These are phyloP conservation scores for Penicillium frequentans DNA, from an alignment of 2,329 filamentous ascomycete genomes.

Conservation along the genomic window DNA sequence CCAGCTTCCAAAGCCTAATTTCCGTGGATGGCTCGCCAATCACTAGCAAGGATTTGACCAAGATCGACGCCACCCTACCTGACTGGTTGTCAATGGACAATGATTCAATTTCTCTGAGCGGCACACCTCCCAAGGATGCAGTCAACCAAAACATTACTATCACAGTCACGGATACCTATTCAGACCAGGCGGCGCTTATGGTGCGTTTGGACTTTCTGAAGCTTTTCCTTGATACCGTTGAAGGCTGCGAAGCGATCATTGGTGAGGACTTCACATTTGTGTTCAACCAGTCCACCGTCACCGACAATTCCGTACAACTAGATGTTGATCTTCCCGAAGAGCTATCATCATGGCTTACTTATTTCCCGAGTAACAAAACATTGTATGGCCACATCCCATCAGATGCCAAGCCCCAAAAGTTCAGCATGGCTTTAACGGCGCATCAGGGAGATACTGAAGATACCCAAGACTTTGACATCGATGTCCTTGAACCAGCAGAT, in stretches of 20 bases:
- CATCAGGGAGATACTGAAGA: slow-evolving; percentile 40
- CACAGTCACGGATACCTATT: slow-evolving; percentile 58
- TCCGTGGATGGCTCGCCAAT: slow-evolving; percentile 59
- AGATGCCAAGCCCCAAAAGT: slow-evolving; percentile 37
- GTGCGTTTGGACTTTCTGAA: slow-evolving; percentile 48
- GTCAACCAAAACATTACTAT: slow-evolving; percentile 64
- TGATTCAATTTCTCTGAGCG: slow-evolving; percentile 61
- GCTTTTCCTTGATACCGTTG: slow-evolving; percentile 46
- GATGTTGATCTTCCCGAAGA: slow-evolving; percentile 44
- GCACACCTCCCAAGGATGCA: slow-evolving; percentile 62
- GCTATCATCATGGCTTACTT: slow-evolving; percentile 51
- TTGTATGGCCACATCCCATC: slow-evolving; percentile 53
- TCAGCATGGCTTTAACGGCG: slow-evolving; percentile 47
- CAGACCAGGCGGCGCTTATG: slow-evolving; percentile 59
- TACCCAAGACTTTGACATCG: slow-evolving; percentile 47
- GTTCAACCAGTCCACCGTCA: slow-evolving; percentile 47
- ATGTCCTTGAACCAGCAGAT: slow-evolving; percentile 25
- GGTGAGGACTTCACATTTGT: slow-evolving; percentile 52
- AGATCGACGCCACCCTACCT: slow-evolving; percentile 58
- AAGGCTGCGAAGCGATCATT: slow-evolving; percentile 48
- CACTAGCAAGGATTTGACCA: slow-evolving; percentile 50
- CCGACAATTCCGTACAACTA: slow-evolving; percentile 41
- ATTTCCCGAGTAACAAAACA: slow-evolving; percentile 45
- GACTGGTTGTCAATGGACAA: slow-evolving; percentile 69
- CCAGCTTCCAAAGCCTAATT: slow-evolving; percentile 53